Evolutionary conservation across 176 grass and related monocot species (phyloP).

Genomic region (Lolium perenne): DNA sequence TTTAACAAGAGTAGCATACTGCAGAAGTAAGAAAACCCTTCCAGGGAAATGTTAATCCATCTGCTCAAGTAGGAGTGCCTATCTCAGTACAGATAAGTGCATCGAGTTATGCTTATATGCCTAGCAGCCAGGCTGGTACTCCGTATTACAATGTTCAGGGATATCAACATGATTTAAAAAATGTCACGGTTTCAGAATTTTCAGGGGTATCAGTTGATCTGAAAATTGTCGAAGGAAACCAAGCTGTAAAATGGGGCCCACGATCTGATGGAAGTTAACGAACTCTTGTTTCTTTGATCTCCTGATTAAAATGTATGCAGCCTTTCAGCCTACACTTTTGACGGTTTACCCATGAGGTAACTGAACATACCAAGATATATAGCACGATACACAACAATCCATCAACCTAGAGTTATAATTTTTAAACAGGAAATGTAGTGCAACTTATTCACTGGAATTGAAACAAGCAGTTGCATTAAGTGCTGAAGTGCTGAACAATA

Average conservation of each 20-base stretch:
- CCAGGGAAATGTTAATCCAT: background rate
- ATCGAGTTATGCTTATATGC: background rate
- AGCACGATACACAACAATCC: conserved; percentile 15
- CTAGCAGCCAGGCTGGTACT: background rate
- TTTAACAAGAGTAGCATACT: background rate
- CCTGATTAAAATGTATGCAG: too few relatives aligned
- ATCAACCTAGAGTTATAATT: conserved; percentile 1
- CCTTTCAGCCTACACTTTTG: conserved; percentile 15
- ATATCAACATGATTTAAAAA: background rate
- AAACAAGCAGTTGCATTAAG: conserved; percentile 12
- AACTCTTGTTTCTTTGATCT: too few relatives aligned
- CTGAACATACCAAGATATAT: background rate
- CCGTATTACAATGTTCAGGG: background rate
- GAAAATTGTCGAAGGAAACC: background rate
- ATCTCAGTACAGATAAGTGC: background rate
- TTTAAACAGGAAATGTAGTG: conserved; percentile 2
- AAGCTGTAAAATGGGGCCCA: background rate
- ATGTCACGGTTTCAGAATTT: background rate
- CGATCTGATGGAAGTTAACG: too few relatives aligned
- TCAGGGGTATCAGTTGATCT: background rate
- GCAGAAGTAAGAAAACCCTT: background rate
- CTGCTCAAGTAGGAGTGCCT: background rate
- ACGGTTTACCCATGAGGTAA: background rate
- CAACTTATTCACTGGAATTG: background rate
- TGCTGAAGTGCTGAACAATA: background rate